A percentile compares a stretch with the other conserved stretches of the same genome.
phyloP scores from a whole-genome alignment of 2,329 filamentous ascomycete species.

The Emergomyces orientalis region DNA sequence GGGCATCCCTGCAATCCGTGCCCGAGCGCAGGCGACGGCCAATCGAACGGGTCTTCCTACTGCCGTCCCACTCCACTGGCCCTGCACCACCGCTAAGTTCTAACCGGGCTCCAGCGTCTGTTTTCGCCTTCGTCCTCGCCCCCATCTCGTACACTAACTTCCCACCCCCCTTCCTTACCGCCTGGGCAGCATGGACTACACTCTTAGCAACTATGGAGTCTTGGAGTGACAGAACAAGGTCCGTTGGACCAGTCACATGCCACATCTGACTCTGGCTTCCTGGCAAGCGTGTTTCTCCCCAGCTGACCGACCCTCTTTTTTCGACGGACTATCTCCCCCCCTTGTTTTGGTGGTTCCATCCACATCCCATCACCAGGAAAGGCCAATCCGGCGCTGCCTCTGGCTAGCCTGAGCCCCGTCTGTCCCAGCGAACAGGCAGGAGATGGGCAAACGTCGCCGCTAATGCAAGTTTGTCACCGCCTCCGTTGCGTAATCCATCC shows the following conservation, averaged over 20 bases:
- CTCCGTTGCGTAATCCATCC: constrained; percentile 2
- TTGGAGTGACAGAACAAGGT: constrained; percentile 3
- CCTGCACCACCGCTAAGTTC: constrained; percentile 12
- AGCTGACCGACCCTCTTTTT: constrained; percentile 7
- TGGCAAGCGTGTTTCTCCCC: neutral
- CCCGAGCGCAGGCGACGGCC: constrained; percentile 6
- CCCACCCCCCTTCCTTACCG: neutral
- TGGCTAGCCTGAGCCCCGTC: neutral
- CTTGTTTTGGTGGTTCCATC: neutral
- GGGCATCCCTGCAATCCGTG: constrained; percentile 7
- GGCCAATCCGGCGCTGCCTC: neutral
- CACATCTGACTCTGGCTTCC: neutral
- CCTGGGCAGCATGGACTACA: neutral
- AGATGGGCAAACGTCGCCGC: constrained; percentile 4
- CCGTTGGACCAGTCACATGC: constrained; percentile 10
- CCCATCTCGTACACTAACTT: neutral
- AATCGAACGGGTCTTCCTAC: neutral
- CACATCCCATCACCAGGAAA: neutral
- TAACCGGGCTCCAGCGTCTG: neutral
- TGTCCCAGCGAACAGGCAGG: neutral
- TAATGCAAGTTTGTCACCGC: constrained; percentile 8
- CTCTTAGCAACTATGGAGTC: neutral
- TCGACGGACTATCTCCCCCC: neutral
- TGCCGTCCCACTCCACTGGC: constrained; percentile 15
- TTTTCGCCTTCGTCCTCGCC: neutral